Conservation (phyloP, 495 filamentous ascomycete genomes). For the Astrocystis sublimbata region DNA sequence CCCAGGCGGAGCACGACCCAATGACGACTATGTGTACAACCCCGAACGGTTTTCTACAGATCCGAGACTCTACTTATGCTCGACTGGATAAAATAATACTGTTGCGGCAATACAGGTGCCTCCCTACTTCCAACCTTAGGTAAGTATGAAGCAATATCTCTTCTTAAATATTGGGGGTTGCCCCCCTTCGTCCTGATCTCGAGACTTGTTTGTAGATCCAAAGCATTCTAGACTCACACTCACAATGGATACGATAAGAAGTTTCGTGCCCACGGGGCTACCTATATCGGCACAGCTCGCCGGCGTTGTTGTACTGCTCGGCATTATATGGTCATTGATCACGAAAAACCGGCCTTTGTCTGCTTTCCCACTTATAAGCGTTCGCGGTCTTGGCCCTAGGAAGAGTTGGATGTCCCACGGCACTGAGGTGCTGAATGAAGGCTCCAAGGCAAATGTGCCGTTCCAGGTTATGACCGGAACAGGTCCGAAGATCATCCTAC, state of each 20-base stretch:
- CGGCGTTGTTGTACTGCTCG: constrained; percentile 23
- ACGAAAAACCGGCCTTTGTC: constrained; percentile 26
- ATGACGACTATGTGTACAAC: constrained; percentile 8
- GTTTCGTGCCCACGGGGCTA: constrained; percentile 26
- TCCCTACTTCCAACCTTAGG: no score
- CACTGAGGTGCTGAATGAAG: constrained; percentile 24
- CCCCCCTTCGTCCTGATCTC: not conserved
- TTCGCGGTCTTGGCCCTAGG: constrained; percentile 27
- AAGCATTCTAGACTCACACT: not conserved
- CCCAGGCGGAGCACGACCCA: not conserved
- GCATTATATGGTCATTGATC: constrained; percentile 27
- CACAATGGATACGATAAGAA: constrained; percentile 27
- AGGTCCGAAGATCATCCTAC: constrained; percentile 44
- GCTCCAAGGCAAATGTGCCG: constrained; percentile 24
- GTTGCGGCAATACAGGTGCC: not conserved
- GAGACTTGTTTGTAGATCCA: not conserved
- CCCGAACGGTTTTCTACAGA: not conserved
- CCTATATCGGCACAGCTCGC: constrained; percentile 30
- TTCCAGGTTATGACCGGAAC: constrained; percentile 35
- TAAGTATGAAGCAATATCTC: no score
- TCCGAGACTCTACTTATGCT: constrained; percentile 9
- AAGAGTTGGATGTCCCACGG: constrained; percentile 30
- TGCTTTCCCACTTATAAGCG: constrained; percentile 29
- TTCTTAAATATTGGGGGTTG: not conserved
- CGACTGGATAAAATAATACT: not conserved